Evolutionary conservation across 2,329 filamentous ascomycete species (phyloP).

Genomic region (Aspergillus quadricinctus): DNA sequence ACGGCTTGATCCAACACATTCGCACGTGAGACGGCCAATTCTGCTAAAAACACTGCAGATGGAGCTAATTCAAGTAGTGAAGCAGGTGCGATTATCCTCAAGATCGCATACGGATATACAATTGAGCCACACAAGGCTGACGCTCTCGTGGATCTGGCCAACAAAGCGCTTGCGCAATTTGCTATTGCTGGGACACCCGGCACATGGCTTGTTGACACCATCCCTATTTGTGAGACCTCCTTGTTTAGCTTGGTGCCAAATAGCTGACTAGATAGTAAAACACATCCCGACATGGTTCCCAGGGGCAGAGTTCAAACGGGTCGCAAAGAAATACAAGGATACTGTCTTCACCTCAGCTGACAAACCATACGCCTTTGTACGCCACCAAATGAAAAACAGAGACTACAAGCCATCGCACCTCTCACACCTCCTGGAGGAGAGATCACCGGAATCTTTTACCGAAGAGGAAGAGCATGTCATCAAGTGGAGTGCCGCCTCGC

Average conservation of each 20-base stretch:
- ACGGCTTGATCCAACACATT: constrained; percentile 40
- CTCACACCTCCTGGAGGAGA: constrained; percentile 36
- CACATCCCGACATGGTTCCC: constrained; percentile 44
- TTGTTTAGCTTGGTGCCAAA: not conserved
- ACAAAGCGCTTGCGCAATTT: constrained; percentile 39
- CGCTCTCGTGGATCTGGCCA: constrained; percentile 40
- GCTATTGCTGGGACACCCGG: constrained; percentile 38
- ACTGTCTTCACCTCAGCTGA: constrained; percentile 27
- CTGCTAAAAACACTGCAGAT: not conserved
- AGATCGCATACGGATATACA: constrained; percentile 36
- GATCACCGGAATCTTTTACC: constrained; percentile 15
- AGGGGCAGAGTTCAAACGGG: constrained; percentile 42
- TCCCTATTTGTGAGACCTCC: constrained; percentile 30
- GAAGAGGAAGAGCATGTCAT: constrained; percentile 24
- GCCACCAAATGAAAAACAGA: constrained; percentile 35
- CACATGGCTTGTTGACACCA: constrained; percentile 43
- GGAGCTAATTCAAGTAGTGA: constrained; percentile 15
- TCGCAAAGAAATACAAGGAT: constrained; percentile 31
- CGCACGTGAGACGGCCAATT: constrained; percentile 15
- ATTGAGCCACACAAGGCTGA: constrained; percentile 19
- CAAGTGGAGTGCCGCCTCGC: constrained; percentile 29
- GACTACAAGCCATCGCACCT: constrained; percentile 37
- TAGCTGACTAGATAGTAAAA: constrained; percentile 15
- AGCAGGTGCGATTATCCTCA: constrained; percentile 38
- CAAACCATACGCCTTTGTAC: constrained; percentile 43